These are phyloP conservation scores for Rhododendron mucronatum DNA, from an alignment of 148 eudicot species.

Conservation along the genomic window DNA sequence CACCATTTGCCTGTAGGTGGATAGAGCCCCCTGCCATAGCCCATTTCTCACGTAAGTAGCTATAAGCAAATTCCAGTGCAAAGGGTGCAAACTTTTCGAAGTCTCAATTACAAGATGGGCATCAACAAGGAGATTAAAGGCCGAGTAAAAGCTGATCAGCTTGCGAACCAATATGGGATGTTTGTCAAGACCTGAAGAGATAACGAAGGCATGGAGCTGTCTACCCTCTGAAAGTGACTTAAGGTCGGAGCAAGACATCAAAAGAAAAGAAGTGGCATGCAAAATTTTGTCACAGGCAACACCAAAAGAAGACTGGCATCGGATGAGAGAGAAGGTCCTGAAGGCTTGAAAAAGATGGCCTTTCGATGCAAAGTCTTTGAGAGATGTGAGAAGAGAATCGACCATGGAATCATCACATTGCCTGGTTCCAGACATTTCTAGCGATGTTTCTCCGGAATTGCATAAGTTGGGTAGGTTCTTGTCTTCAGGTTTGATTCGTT, in stretches of 20 bases:
- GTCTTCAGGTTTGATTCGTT: slow-evolving; percentile 22
- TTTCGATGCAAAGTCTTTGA: slow-evolving; percentile 43
- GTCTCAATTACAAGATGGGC: slow-evolving; percentile 45
- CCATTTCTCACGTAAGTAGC: slow-evolving; percentile 56
- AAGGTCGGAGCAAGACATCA: slow-evolving; percentile 44
- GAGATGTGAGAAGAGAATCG: slow-evolving; percentile 38
- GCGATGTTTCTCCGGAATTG: slow-evolving; percentile 2
- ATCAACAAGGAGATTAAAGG: slow-evolving; percentile 42
- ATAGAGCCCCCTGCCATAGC: slow-evolving; percentile 43
- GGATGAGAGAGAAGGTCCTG: slow-evolving; percentile 40
- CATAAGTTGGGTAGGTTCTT: slow-evolving; percentile 10
- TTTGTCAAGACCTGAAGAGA: slow-evolving; percentile 48
- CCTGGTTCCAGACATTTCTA: slow-evolving; percentile 10
- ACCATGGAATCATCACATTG: slow-evolving; percentile 39
- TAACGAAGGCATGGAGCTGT: slow-evolving; percentile 57
- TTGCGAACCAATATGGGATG: slow-evolving; percentile 48
- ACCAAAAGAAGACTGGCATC: slow-evolving; percentile 25
- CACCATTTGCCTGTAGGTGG: slow-evolving; percentile 52
- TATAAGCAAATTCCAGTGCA: slow-evolving; percentile 79
- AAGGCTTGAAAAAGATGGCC: slow-evolving; percentile 61
- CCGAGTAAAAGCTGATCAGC: slow-evolving; percentile 53
- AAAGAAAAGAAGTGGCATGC: slow-evolving; percentile 49
- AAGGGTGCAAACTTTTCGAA: slow-evolving; percentile 45
- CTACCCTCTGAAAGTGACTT: slow-evolving; percentile 50
- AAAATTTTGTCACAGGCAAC: slow-evolving; percentile 29